phyloP scores from a whole-genome alignment of 208 protist species.

The Jaenimonas drosophilae region DNA sequence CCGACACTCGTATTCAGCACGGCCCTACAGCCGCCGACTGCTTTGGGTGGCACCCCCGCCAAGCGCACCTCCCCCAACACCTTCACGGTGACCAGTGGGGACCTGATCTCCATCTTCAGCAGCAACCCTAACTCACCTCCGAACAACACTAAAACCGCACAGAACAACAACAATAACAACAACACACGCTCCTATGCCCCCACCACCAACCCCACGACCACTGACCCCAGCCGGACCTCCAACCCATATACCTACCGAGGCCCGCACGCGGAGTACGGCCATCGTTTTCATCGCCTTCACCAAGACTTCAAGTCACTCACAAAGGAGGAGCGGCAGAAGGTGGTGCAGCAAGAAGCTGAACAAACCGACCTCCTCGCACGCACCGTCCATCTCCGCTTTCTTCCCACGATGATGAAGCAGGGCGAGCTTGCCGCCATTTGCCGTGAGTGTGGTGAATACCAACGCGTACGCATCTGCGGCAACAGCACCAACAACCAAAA shows the following conservation, averaged over 20 bases:
- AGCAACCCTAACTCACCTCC: too few relatives aligned
- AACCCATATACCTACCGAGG: slow-evolving; percentile 27
- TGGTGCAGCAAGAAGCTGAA: slow-evolving; percentile 27
- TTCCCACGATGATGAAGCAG: slow-evolving; percentile 37
- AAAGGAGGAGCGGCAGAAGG: slow-evolving; percentile 26
- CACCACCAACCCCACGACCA: too few relatives aligned
- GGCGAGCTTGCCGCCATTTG: slow-evolving; percentile 44
- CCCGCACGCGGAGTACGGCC: slow-evolving; percentile 12
- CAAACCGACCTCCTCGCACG: slow-evolving; percentile 39
- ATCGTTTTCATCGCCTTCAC: slow-evolving; percentile 24
- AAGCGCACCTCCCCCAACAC: too few relatives aligned
- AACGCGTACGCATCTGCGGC: slow-evolving; percentile 52
- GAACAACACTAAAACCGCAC: too few relatives aligned
- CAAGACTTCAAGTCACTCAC: slow-evolving; percentile 62
- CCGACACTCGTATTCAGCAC: too few relatives aligned
- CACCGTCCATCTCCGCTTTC: slow-evolving; percentile 43
- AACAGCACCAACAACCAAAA: slow-evolving; percentile 28
- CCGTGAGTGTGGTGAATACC: slow-evolving; percentile 43
- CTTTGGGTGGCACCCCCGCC: too few relatives aligned
- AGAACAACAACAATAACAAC: too few relatives aligned
- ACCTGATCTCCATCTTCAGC: too few relatives aligned
- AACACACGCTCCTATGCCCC: too few relatives aligned
- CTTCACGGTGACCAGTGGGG: too few relatives aligned
- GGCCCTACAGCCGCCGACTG: too few relatives aligned
- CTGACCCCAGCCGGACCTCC: background rate